Base-by-base conservation (phyloP, 768 basidiomycete species). In the Pisolithus tinctorius region DNA sequence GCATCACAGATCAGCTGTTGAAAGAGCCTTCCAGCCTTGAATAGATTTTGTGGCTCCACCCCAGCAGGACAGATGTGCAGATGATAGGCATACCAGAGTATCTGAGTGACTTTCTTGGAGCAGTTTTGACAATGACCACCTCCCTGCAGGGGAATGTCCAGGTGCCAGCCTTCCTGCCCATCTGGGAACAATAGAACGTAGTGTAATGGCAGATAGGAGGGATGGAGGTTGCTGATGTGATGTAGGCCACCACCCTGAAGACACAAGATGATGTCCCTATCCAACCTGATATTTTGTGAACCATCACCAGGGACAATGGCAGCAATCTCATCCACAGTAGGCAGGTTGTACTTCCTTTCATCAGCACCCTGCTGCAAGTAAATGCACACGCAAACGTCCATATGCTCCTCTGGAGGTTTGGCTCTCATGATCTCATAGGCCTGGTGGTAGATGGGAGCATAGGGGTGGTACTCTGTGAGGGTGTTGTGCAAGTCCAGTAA, bases 1-100 rank as follows among this genome's bases (percentile, higher is more conserved):
- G 6, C 42, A 55, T 81, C 76, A 43, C 72, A 71, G 37, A 74
- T 43, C 54, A 66, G 75, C 41, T 77, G 69, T 43, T 43, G 42
- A 31, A 80, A 69, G 0, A 81, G 65, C 20, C 60, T 60, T 1
- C 70, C 66, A 47, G 61, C 72, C 26, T 51, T 60, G 49, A 75
- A 69, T 7, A 76, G 43, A 49, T 62, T 61, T 3, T 36, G 10
- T 26, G 57, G 63, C 36, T 70, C 59, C 3, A 53, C 44, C 16
- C 16, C 2, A 4, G 51, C 29, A 0, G n/a, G 41, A 2, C 66
- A 53, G 0, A 51, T 2, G 45, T 74, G 69, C 0, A 78, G 53
- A 0, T 60, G 57, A 50, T 71, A 74, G 1, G 68, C 61, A 54
- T 63, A 60, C 25, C 42, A 43, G 6, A 43, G 42, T 23, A 25